These are phyloP conservation scores for Aspergillus haitiensis DNA, from an alignment of 495 filamentous ascomycete genomes.

Conservation along the genomic window DNA sequence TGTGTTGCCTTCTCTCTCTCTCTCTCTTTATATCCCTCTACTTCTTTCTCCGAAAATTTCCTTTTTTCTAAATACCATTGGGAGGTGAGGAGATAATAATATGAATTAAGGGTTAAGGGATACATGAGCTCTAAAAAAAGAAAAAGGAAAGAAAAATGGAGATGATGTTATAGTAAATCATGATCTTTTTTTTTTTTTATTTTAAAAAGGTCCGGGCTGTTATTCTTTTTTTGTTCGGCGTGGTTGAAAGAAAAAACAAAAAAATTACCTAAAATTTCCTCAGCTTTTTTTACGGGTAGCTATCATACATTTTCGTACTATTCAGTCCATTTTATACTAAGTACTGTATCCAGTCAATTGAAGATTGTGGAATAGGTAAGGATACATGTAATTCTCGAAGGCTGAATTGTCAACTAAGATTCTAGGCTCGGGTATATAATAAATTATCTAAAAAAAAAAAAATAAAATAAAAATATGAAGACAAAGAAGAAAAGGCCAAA, in stretches of 20 bases:
- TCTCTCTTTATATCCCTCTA: conserved; percentile 1
- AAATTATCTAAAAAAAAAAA: neutral
- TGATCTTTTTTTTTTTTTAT: conserved; percentile 20
- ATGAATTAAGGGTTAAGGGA: conserved; percentile 5
- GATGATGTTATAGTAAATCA: conserved; percentile 25
- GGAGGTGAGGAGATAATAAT: too few relatives aligned
- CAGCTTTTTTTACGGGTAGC: conserved; percentile 4
- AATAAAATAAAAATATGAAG: conserved; percentile 3
- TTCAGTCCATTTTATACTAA: too few relatives aligned
- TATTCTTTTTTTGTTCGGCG: conserved; percentile 24
- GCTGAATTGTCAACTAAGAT: neutral
- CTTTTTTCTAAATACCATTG: too few relatives aligned
- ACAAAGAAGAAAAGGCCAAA: neutral
- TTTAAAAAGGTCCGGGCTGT: conserved; percentile 18
- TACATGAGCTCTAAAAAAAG: conserved; percentile 3
- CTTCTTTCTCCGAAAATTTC: neutral
- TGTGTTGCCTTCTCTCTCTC: neutral
- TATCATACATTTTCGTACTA: neutral
- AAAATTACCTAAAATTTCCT: conserved; percentile 19
- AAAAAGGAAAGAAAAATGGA: conserved; percentile 17
- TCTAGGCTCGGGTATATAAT: conserved; percentile 6
- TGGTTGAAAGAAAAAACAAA: conserved; percentile 26
- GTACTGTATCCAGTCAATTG: too few relatives aligned
- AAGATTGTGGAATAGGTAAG: neutral
- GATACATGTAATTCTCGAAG: neutral